Base-by-base conservation (phyloP, 805 yeast genomes). In the Sugiyamaella floridensis region DNA sequence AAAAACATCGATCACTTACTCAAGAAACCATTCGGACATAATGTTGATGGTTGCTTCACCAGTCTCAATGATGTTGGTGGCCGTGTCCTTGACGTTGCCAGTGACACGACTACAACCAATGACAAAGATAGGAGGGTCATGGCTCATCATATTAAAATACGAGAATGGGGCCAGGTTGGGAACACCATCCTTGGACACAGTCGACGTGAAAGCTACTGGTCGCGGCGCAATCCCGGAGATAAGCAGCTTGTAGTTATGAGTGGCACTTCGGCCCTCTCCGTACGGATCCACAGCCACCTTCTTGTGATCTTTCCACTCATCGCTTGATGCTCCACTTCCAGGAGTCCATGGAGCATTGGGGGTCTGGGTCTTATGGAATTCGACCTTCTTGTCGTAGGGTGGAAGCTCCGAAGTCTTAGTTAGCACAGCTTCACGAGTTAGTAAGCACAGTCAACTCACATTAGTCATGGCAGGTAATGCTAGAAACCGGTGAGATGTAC, bases 161-260 rank as follows among this genome's bases (percentile, higher is more conserved):
- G 84, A 79, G 60, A 77, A 82, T n/a, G 86, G 86, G 1, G 86
- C 78, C 41, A 82, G 63, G 60, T 82, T 82, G 29, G 59, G 58
- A 1, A 58, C 59, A 0, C 85, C 84, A 10, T 71, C 68, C 6
- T 57, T 55, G 26, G 71, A 63, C 1, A 77, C 60, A 0, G 84
- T 73, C 4, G 85, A 76, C 2, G 82, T 65, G 52, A 82, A 76
- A 4, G 80, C 86, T 58, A 82, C 73, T 7, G 86, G 86, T 52
- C 87, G 71, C 1, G 87, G 87, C 1, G 74, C 70, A 15, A 82
- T 60, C 1, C 78, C 83, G 11, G 80, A 69, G n/a, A 72, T 72
- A 28, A 82, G 66, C 29, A 78, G 64, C 54, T 70, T 73, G 66
- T 82, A 82, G 65, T 80, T 80, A 47, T 69, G 71, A 4, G 64